Percentiles rank a stretch among this genome's conserved stretches.
Evolutionary conservation across 805 yeast species (phyloP).

Genomic region (Candida chauliodis): DNA sequence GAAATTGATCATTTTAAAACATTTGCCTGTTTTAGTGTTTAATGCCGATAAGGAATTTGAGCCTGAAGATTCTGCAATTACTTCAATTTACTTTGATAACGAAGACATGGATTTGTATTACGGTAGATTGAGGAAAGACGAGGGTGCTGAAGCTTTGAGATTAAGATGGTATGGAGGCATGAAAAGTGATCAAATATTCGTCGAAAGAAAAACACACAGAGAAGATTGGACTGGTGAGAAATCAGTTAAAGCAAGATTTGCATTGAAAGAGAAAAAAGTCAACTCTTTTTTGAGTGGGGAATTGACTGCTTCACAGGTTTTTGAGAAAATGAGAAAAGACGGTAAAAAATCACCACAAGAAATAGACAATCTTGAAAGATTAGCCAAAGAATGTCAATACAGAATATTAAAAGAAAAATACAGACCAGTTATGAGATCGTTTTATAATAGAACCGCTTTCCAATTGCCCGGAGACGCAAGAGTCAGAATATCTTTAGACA

Average conservation of each 20-base stretch:
- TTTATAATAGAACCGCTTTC: conserved; percentile 97
- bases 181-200: conserved; percentile 87
- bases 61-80: conserved; percentile 90
- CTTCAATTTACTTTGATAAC: conserved; percentile 95
- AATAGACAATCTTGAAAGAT: conserved; percentile 85
- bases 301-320: conserved; percentile 83
- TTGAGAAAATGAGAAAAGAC: conserved; percentile 88
- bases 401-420: conserved; percentile 76
- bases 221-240: conserved; percentile 99
- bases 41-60: conserved; percentile 96
- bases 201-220: conserved; percentile 96
- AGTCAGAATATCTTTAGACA: conserved; percentile 95
- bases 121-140: conserved; percentile 92
- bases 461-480: conserved; percentile 99
- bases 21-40: conserved; percentile 94
- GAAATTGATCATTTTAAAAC: conserved; percentile 87
- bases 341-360: conserved; percentile 86
- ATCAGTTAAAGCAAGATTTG: conserved; percentile 96
- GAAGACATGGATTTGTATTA: conserved; percentile 84
- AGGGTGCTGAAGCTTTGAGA: conserved; percentile 98
- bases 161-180: conserved; percentile 99
- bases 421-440: conserved; percentile 93
- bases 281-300: conserved; percentile 81
- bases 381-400: conserved; percentile 92
- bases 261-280: conserved; percentile 85